A percentile compares a stretch with the other conserved stretches of the same genome.
phyloP scores from a whole-genome alignment of 2,329 filamentous ascomycete genomes.

The Ustulina deusta region DNA sequence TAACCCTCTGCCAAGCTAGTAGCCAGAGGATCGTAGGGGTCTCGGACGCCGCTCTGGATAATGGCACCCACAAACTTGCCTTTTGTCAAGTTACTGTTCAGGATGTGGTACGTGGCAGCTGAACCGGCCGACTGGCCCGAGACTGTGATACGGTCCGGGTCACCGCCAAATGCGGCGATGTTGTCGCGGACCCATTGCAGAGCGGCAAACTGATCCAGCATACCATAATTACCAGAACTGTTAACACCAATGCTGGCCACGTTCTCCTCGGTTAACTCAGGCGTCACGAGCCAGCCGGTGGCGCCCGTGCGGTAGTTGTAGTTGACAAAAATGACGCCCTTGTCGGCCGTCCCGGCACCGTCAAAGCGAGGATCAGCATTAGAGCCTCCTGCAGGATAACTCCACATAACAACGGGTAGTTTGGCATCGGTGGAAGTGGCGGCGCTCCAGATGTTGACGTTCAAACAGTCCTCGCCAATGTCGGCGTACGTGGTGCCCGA shows the following conservation, averaged over 20 bases:
- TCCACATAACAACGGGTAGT: conserved; percentile 50
- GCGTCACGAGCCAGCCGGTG: conserved; percentile 30
- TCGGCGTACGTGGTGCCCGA: conserved; percentile 31
- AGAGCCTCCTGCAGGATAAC: conserved; percentile 34
- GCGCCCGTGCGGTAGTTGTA: conserved; percentile 35
- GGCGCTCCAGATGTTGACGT: conserved; percentile 52
- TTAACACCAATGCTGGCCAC: conserved; percentile 34
- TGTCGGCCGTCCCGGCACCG: conserved; percentile 40
- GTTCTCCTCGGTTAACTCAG: conserved; percentile 40
- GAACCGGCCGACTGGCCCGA: conserved; percentile 30
- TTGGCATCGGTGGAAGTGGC: conserved; percentile 45
- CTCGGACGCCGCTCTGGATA: conserved; percentile 45
- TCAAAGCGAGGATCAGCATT: conserved; percentile 41
- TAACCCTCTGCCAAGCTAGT: conserved; percentile 43
- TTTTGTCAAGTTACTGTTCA: conserved; percentile 47
- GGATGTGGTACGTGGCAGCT: conserved; percentile 42
- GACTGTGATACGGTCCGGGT: conserved; percentile 25
- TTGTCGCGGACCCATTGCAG: conserved; percentile 27
- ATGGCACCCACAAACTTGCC: conserved; percentile 47
- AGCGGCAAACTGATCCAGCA: too few species aligned
- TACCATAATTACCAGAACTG: conserved; percentile 36
- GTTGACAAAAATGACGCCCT: conserved; percentile 35
- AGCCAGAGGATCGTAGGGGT: conserved; percentile 45
- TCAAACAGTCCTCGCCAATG: conserved; percentile 51
- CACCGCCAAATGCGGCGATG: conserved; percentile 30